Conservation (phyloP, 2,329 filamentous ascomycete species). For the Aspergillus sp. region DNA sequence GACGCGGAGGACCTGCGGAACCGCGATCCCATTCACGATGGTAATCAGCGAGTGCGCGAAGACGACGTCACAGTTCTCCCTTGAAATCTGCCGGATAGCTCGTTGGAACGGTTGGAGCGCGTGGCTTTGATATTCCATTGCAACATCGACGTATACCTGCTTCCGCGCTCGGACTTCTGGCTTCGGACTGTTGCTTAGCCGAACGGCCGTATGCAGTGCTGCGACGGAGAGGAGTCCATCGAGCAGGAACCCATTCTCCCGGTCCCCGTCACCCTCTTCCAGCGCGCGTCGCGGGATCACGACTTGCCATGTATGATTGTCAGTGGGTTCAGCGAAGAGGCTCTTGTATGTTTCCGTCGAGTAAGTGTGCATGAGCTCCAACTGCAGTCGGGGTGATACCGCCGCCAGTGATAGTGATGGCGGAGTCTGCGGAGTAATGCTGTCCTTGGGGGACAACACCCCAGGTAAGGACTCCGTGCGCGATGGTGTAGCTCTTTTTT, state of each 20-base stretch:
- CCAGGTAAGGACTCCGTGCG: background rate
- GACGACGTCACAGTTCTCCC: background rate
- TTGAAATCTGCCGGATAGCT: background rate
- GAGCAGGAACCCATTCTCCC: background rate
- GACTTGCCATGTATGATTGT: background rate
- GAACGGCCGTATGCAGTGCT: background rate
- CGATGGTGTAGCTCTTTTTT: background rate
- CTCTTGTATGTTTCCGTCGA: background rate
- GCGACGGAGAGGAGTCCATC: background rate
- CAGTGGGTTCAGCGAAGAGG: background rate
- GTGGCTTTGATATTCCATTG: background rate
- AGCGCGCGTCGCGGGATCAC: background rate
- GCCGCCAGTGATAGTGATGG: no score
- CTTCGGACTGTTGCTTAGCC: background rate
- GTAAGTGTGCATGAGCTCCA: conserved; percentile 2
- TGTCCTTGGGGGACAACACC: no score
- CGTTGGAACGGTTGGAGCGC: background rate
- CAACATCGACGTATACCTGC: background rate
- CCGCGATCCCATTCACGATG: background rate
- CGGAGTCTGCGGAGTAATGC: background rate
- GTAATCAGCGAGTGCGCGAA: background rate
- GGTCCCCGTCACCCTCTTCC: background rate
- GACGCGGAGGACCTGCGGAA: background rate
- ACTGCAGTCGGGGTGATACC: background rate
- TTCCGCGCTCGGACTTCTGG: background rate